These are phyloP conservation scores for sorghum (Sorghum bicolor) DNA, from an alignment of 176 grass and related monocot species.

Conservation along the genomic window DNA sequence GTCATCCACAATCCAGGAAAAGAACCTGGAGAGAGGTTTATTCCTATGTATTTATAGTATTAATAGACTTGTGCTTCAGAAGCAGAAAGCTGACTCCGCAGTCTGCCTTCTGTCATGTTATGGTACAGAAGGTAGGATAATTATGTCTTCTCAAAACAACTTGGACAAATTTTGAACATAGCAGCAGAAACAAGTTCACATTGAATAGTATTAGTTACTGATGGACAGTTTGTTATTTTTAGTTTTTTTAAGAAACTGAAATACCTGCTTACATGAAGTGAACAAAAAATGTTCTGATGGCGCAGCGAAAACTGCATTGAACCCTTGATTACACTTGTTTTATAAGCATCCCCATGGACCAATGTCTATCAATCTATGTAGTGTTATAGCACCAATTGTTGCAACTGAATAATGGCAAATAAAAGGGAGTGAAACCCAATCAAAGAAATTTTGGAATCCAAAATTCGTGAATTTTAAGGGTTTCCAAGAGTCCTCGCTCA, in stretches of 20 bases:
- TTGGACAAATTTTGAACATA: not conserved
- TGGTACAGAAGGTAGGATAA: conserved; percentile 58
- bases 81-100: too few relatives aligned
- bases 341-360: not conserved
- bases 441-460: not conserved
- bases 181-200: not conserved
- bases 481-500: not conserved
- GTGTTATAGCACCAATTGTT: not conserved
- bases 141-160: not conserved
- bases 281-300: not conserved
- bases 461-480: not conserved
- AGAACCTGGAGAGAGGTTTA: conserved; percentile 30
- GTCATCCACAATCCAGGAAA: conserved; percentile 21
- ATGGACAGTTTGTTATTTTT: not conserved
- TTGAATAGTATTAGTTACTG: not conserved
- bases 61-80: too few relatives aligned
- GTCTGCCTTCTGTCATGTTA: too few relatives aligned
- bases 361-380: not conserved
- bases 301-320: not conserved
- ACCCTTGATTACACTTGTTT: not conserved
- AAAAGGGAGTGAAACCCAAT: not conserved
- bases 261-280: not conserved
- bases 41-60: conserved; percentile 45
- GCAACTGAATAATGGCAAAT: not conserved
- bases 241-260: not conserved